Evolutionary conservation across 2,329 filamentous ascomycete genomes (phyloP), one percentile per base, ranked within the genome.

Genomic region (Aspergillus udagawae): DNA sequence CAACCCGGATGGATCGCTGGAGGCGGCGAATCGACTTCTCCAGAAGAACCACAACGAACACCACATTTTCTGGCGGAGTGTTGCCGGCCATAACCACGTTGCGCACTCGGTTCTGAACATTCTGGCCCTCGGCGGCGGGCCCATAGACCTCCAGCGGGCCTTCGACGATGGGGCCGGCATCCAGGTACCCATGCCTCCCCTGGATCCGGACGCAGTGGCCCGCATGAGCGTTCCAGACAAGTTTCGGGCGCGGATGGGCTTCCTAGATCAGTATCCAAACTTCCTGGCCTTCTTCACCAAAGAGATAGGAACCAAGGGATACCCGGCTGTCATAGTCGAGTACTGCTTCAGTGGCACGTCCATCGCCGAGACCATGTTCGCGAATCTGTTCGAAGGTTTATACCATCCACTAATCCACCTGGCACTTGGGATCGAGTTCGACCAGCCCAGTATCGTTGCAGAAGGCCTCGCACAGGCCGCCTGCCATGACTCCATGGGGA

Each of bases 351-450:
- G 28, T 9, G 28, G 7, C 8, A 29, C 28, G 9, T 93, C 81
- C 23, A 73, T 79, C n/a, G 83, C 84, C 7, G 82, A 90, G 7
- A 83, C 86, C 56, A 73, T 93, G 74, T 75, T 90, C 4, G 76
- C 80, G 1, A 80, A 88, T 4, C 75, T 90, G 67, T 89, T 82
- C 62, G 80, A 80, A 3, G 84, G 83, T 74, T 27, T 53, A 62
- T 66, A 90, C 7, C 90, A 94, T 67, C 89, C 90, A 3, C 76
- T 92, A 28, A 91, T 95, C 60, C 89, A 94, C 71, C 80, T 93
- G n/a, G 88, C 90, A 57, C 92, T 90, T 67, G 91, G 89, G 10
- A 70, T 95, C 38, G 90, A 94, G 68, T 93, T 90, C 78, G 66
- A 79, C 4, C 89, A 92, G 69, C 89, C 89, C 1, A 86, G 86